A percentile compares a stretch with the other conserved stretches of the same genome.
Conservation (phyloP, 106 monocot species). For the Allium sativum region DNA sequence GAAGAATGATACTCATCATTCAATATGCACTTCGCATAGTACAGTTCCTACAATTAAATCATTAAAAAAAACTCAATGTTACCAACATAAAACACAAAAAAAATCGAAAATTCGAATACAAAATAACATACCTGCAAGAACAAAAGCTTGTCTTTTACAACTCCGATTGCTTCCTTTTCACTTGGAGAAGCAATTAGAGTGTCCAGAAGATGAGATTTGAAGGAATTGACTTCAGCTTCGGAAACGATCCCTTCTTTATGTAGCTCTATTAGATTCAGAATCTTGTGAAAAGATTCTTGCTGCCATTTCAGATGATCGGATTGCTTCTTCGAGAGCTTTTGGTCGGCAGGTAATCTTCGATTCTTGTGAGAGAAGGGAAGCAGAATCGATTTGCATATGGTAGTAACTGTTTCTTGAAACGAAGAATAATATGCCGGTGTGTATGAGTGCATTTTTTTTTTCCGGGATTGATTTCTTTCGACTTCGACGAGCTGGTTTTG, state of each 20-base stretch:
- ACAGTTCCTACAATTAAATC: conserved; percentile 42
- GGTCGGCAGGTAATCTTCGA: conserved; percentile 39
- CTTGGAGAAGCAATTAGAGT: conserved; percentile 55
- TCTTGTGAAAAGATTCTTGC: conserved; percentile 92
- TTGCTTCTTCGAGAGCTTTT: conserved; percentile 54
- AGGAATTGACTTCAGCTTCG: conserved; percentile 48
- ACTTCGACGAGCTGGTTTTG: too few species aligned
- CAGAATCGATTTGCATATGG: conserved; percentile 81
- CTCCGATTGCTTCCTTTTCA: conserved; percentile 33
- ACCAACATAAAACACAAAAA: conserved; percentile 1
- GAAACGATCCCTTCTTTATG: conserved; percentile 71
- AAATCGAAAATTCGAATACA: not conserved
- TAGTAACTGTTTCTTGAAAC: conserved; percentile 68
- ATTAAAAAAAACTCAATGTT: not conserved
- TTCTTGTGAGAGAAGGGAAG: conserved; percentile 52
- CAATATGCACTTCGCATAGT: conserved; percentile 81
- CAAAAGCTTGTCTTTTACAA: conserved; percentile 75
- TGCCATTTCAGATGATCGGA: conserved; percentile 81
- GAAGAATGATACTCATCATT: conserved; percentile 61
- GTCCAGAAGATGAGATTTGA: conserved; percentile 63
- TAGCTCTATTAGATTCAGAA: conserved; percentile 67
- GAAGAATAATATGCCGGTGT: conserved; percentile 78
- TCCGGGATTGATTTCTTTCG: conserved; percentile 3
- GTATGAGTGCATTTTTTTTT: conserved; percentile 57
- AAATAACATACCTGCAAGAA: conserved; percentile 59